These are phyloP conservation scores for Austroboletus niveus DNA, from an alignment of 1,284 basidiomycete genomes.

Conservation along the genomic window DNA sequence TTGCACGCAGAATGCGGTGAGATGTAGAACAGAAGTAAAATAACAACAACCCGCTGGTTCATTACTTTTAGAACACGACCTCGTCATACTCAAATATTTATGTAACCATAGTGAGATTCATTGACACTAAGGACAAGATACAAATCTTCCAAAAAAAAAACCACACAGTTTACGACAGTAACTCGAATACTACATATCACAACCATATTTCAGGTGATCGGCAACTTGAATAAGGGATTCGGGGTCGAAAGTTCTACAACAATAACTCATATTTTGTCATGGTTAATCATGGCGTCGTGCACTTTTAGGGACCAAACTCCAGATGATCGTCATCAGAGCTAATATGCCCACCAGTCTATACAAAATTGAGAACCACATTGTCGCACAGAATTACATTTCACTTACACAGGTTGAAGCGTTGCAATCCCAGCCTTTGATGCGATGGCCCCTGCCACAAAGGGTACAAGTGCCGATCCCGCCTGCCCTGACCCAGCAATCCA, in stretches of 20 bases:
- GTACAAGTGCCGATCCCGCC: slow-evolving; percentile 52
- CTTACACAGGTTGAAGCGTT: slow-evolving; percentile 54
- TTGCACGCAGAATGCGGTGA: slow-evolving; percentile 30
- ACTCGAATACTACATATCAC: too few species aligned
- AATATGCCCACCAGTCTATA: slow-evolving; percentile 44
- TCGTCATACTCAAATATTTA: too few species aligned
- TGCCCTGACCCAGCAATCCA: slow-evolving; percentile 54
- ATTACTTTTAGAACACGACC: too few species aligned
- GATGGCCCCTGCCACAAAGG: slow-evolving; percentile 57
- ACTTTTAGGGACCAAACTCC: slow-evolving; percentile 39
- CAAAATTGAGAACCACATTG: not conserved
- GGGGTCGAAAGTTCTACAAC: too few species aligned
- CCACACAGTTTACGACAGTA: too few species aligned
- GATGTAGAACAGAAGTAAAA: slow-evolving; percentile 19
- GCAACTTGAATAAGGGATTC: too few species aligned
- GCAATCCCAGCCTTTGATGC: slow-evolving; percentile 47
- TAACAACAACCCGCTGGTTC: too few species aligned
- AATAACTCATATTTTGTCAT: too few species aligned
- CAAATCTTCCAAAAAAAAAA: too few species aligned
- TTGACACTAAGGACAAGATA: too few species aligned
- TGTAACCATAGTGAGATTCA: too few species aligned
- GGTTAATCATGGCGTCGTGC: slow-evolving; percentile 1
- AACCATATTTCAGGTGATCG: too few species aligned
- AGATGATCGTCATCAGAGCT: slow-evolving; percentile 39
- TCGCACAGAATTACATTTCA: slow-evolving; percentile 5